A percentile compares a stretch with the other conserved stretches of the same genome.
Conservation (phyloP, 441 rosid species). For the Arabidopsis lyrata region DNA sequence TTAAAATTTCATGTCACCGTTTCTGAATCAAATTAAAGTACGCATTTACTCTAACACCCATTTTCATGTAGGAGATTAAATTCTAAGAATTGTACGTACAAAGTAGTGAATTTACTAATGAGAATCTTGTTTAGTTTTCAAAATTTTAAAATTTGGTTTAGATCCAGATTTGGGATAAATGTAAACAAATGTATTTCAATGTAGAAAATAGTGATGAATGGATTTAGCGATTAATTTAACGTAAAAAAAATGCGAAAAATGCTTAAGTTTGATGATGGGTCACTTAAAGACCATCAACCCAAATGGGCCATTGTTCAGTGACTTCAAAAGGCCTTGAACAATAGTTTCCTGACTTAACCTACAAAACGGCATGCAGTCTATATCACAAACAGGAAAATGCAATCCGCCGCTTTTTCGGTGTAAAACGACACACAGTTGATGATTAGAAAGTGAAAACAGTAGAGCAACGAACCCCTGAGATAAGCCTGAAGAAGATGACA, state of each 20-base stretch:
- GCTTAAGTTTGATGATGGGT: not conserved
- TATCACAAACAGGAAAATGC: not conserved
- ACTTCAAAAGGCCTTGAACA: not conserved
- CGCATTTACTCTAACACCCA: not conserved
- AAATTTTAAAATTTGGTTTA: not conserved
- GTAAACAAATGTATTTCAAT: too few relatives aligned
- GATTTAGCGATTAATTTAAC: not conserved
- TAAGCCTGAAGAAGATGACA: conserved; percentile 37
- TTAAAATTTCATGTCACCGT: not conserved
- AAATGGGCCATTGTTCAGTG: not conserved
- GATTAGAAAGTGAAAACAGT: conserved; percentile 29
- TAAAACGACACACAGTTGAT: conserved; percentile 30
- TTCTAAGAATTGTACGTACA: not conserved
- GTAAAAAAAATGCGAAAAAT: not conserved
- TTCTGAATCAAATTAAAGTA: conserved; percentile 5
- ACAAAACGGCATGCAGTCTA: conserved; percentile 31
- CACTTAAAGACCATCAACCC: not conserved
- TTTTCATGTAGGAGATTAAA: not conserved
- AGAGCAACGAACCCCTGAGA: conserved; percentile 29
- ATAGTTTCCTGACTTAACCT: not conserved
- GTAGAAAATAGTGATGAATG: not conserved
- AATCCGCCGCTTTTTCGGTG: conserved; percentile 8
- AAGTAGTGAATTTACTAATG: not conserved
- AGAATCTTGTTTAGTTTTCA: not conserved
- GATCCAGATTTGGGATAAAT: not conserved